Evolutionary conservation across 2,329 filamentous ascomycete species (phyloP).

Genomic region (Xylaria hypoxylon): DNA sequence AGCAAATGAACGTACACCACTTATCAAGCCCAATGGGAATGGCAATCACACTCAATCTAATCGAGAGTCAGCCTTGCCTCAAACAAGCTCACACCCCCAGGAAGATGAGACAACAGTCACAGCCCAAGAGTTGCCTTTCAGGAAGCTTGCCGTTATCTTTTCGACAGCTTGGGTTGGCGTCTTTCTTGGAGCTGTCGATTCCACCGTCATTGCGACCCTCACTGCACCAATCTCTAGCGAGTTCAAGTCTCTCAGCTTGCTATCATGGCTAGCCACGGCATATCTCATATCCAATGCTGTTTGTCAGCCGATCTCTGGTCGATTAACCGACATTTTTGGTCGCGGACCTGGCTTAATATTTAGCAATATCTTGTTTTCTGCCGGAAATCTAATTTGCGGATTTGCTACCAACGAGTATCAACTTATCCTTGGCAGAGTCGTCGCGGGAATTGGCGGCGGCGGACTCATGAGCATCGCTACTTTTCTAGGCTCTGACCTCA

Average conservation of each 20-base stretch:
- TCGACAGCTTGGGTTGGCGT: constrained; percentile 29
- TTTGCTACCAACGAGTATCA: constrained; percentile 25
- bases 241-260: constrained; percentile 21
- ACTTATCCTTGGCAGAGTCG: constrained; percentile 23
- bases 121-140: no score
- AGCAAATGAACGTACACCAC: no score
- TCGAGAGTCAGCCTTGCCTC: no score
- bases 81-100: no score
- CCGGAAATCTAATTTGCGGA: constrained; percentile 28
- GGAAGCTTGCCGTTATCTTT: no score
- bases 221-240: constrained; percentile 28
- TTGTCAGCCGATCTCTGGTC: constrained; percentile 25
- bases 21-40: no score
- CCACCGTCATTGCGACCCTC: constrained; percentile 26
- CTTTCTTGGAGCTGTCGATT: constrained; percentile 28
- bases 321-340: constrained; percentile 26
- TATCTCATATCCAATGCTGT: constrained; percentile 31
- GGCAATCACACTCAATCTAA: no score
- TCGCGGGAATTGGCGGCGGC: constrained; percentile 23
- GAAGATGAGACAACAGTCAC: no score
- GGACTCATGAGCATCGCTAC: constrained; percentile 30
- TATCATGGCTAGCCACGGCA: constrained; percentile 26
- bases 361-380: constrained; percentile 21
- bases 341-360: constrained; percentile 24
- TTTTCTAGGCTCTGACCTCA: constrained; percentile 25